Percentiles rank a stretch among this genome's conserved stretches.
These are phyloP conservation scores for Podospora pseudocomata DNA, from an alignment of 495 filamentous ascomycete genomes.

Conservation along the genomic window DNA sequence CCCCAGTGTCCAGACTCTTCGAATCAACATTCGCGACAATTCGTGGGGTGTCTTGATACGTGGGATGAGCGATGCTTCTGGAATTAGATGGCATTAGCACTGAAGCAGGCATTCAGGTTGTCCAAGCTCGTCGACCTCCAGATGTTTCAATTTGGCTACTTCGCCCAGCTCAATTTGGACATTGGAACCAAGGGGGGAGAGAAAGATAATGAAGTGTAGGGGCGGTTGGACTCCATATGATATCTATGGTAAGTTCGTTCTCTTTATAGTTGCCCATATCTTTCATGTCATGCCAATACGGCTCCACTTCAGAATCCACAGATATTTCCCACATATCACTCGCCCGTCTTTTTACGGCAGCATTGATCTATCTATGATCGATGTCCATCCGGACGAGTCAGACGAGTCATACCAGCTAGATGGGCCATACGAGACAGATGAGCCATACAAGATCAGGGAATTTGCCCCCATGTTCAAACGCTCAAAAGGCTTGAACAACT, in stretches of 20 bases:
- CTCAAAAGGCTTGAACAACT: not conserved
- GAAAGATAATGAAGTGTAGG: not conserved
- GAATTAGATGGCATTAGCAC: not conserved
- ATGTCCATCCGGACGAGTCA: not conserved
- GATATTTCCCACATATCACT: not conserved
- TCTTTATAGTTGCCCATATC: not conserved
- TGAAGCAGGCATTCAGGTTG: not conserved
- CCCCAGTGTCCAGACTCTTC: not conserved
- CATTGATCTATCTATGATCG: not conserved
- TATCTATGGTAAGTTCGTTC: not conserved
- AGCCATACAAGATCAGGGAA: not conserved
- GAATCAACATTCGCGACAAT: not conserved
- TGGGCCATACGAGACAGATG: too few relatives aligned
- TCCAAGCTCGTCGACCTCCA: not conserved
- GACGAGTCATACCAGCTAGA: not conserved
- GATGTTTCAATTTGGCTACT: not conserved
- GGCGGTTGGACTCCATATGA: not conserved
- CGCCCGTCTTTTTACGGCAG: not conserved
- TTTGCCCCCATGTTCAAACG: not conserved
- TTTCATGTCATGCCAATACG: not conserved
- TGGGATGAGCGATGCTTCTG: not conserved
- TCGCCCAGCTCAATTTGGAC: not conserved
- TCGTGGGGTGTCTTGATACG: too few relatives aligned
- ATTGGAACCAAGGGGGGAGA: too few relatives aligned
- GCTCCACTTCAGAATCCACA: not conserved